Conservation (phyloP, 345 rosid genomes). For the Eucalyptus victrix region DNA sequence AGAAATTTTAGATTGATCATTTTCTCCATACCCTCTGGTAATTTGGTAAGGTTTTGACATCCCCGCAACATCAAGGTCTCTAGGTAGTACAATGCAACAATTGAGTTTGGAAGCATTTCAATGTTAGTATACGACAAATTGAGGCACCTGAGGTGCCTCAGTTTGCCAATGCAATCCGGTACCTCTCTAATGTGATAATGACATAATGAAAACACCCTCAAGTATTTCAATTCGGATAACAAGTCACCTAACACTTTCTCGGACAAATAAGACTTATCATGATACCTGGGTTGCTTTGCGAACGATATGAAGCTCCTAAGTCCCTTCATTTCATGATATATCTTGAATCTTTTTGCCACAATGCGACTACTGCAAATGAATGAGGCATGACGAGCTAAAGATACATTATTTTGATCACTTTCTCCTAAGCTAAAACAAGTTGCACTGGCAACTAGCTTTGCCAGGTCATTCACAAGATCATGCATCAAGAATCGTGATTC, state of each 20-base stretch:
- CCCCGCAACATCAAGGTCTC: not conserved
- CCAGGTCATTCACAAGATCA: not conserved
- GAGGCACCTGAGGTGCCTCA: not conserved
- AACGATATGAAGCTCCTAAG: not conserved
- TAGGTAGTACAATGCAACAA: not conserved
- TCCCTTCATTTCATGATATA: not conserved
- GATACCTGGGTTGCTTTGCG: too few species aligned
- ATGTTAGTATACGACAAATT: accelerated
- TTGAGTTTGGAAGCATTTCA: not conserved
- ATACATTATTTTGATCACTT: not conserved
- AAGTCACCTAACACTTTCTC: not conserved
- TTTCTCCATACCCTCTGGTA: not conserved
- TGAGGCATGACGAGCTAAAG: not conserved
- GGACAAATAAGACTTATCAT: not conserved
- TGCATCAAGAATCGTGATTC: not conserved
- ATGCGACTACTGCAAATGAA: accelerated
- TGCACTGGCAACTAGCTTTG: not conserved
- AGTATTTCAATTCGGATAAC: accelerated
- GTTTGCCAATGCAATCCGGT: not conserved
- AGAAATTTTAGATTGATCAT: not conserved
- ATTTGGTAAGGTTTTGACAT: accelerated
- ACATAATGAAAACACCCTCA: not conserved
- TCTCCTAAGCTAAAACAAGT: not conserved
- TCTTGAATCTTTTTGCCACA: accelerated
- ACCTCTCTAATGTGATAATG: accelerated